phyloP scores from a whole-genome alignment of 805 yeast species.

The Yarrowia osloensis region DNA sequence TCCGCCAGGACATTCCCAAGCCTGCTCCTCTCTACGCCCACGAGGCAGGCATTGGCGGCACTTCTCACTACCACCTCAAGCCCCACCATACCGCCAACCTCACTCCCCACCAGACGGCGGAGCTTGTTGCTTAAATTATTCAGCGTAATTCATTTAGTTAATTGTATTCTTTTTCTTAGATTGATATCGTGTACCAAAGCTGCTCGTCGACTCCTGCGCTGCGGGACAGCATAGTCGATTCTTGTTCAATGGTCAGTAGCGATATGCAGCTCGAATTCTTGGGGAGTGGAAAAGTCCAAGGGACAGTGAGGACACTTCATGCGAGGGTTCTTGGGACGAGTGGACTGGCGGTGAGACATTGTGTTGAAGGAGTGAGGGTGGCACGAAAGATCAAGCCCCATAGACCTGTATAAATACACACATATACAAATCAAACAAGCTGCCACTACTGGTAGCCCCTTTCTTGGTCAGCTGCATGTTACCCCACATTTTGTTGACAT shows the following conservation, averaged over 20 bases:
- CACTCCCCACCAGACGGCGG: not conserved
- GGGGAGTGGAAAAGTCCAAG: not conserved
- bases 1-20: constrained; percentile 34
- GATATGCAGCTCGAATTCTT: constrained; percentile 14
- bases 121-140: not conserved
- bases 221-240: not conserved
- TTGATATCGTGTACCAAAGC: too few species aligned
- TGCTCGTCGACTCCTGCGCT: too few species aligned
- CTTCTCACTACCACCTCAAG: not conserved
- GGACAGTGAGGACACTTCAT: constrained; percentile 24
- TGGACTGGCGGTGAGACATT: not conserved
- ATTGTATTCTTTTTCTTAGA: not conserved
- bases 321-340: not conserved
- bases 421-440: not conserved
- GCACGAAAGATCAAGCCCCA: not conserved
- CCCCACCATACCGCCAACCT: not conserved
- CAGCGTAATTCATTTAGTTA: not conserved
- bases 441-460: not conserved
- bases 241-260: not conserved
- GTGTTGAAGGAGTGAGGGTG: not conserved
- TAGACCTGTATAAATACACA: not conserved
- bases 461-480: constrained; percentile 14
- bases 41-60: not conserved
- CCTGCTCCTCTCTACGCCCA: constrained; percentile 28
- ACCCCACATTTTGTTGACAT: constrained; percentile 12